Base-by-base conservation (phyloP, 192 early-diverging fungal genomes). In the Allomyces javanicus region DNA sequence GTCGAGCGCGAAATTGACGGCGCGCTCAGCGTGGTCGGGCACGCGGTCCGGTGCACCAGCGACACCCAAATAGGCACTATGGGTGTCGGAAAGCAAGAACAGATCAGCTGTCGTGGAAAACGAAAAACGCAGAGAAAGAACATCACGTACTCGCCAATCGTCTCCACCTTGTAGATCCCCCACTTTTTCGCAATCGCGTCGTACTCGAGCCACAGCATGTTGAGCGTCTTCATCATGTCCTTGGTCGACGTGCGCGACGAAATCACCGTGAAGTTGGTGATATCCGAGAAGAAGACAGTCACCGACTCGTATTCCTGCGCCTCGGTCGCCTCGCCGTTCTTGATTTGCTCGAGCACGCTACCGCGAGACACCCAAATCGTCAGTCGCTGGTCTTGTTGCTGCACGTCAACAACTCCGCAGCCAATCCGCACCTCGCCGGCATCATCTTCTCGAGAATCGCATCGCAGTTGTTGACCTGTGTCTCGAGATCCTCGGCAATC, bases 91-190 rank as follows among this genome's bases (percentile, higher is more conserved):
- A n/a, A n/a, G n/a, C n/a, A n/a, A 40, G 33, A 40, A n/a, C n/a
- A n/a, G n/a, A 40, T 40, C 33, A 40, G 33, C 33, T 40, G 33
- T 7, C 9, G 7, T 9, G 2, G 7, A 0, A 3, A 40, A 7
- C 33, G n/a, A 40, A 3, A 40, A 0, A 40, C 33, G n/a, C n/a
- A n/a, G 33, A 40, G 33, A 40, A 40, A 9, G 33, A 40, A 9
- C 4, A 9, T 40, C 3, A 40, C 33, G 9, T 40, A 40, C 33
- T 78, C 72, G 19, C 77, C 77, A 62, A 78, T 78, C 11, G 77
- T 78, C 62, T 78, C 77, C 3, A 78, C 74, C 64, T 78, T 78
- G 68, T 77, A 78, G 62, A 78, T 68, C 24, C 72, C 69, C 68
- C 68, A 69, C 25, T 61, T 63, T 58, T 72, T 72, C 1, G 72